Percentiles rank a stretch among this genome's conserved stretches.
These are phyloP conservation scores for Aspergillus glaucus DNA, from an alignment of 2,329 filamentous ascomycete species.

Conservation along the genomic window DNA sequence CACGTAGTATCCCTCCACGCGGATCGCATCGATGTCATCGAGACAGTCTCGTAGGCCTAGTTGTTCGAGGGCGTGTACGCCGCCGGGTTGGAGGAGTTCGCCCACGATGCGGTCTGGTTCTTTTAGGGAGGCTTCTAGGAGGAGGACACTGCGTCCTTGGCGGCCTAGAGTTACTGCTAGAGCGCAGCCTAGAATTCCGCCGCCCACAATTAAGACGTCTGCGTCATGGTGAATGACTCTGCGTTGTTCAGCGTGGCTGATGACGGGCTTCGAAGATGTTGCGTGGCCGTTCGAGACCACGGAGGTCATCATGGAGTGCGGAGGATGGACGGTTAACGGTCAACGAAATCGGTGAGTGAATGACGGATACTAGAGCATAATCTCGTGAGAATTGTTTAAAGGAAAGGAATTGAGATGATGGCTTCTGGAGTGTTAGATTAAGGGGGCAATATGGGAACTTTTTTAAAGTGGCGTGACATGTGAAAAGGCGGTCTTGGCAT, in stretches of 20 bases:
- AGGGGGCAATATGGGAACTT: background rate
- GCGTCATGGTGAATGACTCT: slow-evolving; percentile 54
- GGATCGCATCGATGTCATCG: slow-evolving; percentile 80
- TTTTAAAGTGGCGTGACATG: slow-evolving; percentile 28
- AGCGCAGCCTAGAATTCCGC: slow-evolving; percentile 82
- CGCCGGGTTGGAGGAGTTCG: slow-evolving; percentile 89
- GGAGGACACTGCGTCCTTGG: slow-evolving; percentile 82
- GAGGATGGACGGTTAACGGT: slow-evolving; percentile 4
- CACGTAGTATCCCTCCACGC: slow-evolving; percentile 80
- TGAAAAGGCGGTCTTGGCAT: slow-evolving; percentile 14
- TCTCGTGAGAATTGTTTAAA: slow-evolving; percentile 6
- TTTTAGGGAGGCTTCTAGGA: slow-evolving; percentile 82
- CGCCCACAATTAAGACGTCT: slow-evolving; percentile 88
- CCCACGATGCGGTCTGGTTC: slow-evolving; percentile 95
- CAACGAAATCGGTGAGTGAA: slow-evolving; percentile 7
- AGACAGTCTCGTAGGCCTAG: slow-evolving; percentile 76
- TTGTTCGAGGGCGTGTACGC: slow-evolving; percentile 70
- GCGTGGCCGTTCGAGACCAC: slow-evolving; percentile 17
- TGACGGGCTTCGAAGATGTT: slow-evolving; percentile 10
- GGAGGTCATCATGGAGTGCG: slow-evolving; percentile 10
- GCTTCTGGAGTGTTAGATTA: too few relatives aligned
- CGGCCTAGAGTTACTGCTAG: slow-evolving; percentile 76
- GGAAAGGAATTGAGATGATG: background rate
- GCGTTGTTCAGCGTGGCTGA: slow-evolving; percentile 37
- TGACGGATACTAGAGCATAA: slow-evolving; percentile 16